Percentiles rank a stretch among this genome's conserved stretches.
These are phyloP conservation scores for Phaeomoniella chlamydospora DNA, from an alignment of 2,329 filamentous ascomycete species.

Conservation along the genomic window DNA sequence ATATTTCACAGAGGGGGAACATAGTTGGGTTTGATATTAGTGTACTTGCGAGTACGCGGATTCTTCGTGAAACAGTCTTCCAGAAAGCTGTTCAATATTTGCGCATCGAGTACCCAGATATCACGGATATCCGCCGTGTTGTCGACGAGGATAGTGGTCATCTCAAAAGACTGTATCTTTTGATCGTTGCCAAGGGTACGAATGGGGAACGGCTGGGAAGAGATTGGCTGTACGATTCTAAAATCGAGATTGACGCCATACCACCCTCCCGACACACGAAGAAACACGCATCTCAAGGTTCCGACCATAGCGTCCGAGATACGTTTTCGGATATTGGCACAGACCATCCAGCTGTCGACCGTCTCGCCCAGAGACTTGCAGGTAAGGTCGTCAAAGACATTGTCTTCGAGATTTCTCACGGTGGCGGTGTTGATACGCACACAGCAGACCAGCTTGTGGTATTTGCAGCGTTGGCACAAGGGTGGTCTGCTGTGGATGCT, in stretches of 20 bases:
- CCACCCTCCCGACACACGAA: too few relatives aligned
- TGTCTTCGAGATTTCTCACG: conserved; percentile 27
- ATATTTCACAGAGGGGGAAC: background rate
- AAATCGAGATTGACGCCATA: conserved; percentile 8
- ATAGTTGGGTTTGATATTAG: background rate
- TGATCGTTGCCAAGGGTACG: conserved; percentile 38
- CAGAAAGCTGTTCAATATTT: background rate
- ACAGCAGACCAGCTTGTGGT: conserved; percentile 46
- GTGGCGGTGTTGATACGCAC: conserved; percentile 37
- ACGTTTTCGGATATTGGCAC: too few relatives aligned
- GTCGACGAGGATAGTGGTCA: conserved; percentile 23
- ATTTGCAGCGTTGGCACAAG: conserved; percentile 40
- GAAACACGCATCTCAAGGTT: too few relatives aligned
- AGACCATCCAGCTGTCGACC: conserved; percentile 7
- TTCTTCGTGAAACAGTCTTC: background rate
- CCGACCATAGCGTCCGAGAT: too few relatives aligned
- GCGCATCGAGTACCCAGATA: background rate
- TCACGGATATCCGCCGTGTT: background rate
- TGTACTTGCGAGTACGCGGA: background rate
- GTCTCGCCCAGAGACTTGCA: conserved; percentile 18
- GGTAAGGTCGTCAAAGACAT: conserved; percentile 29
- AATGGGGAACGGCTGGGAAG: conserved; percentile 33
- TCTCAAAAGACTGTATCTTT: conserved; percentile 33
- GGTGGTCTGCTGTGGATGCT: conserved; percentile 18
- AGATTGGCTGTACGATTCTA: conserved; percentile 33